Conservation (phyloP, 495 filamentous ascomycete genomes). For the Trichocladium uniseriatum region DNA sequence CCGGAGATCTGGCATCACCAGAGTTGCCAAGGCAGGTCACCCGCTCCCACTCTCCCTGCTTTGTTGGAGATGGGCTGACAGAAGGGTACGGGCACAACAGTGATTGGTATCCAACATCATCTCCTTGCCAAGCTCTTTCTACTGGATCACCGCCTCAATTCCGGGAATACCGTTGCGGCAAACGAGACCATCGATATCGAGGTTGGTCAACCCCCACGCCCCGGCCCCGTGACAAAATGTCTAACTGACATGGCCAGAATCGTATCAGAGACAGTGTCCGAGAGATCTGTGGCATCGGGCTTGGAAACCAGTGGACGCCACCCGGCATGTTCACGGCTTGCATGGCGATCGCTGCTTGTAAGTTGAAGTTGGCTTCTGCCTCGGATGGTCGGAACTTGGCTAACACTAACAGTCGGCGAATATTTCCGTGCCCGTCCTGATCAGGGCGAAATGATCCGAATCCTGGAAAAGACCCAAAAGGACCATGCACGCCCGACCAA, state of each 20-base stretch:
- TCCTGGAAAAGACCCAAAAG: constrained; percentile 7
- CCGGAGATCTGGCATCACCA: constrained; percentile 40
- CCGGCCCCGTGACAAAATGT: no score
- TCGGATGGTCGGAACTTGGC: not conserved
- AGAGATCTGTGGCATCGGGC: constrained; percentile 43
- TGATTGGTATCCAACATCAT: constrained; percentile 47
- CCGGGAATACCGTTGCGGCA: not conserved
- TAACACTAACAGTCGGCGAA: constrained; percentile 35
- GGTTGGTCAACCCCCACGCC: not conserved
- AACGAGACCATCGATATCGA: not conserved
- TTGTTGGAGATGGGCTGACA: not conserved
- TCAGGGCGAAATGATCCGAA: constrained; percentile 20
- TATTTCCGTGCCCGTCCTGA: constrained; percentile 34
- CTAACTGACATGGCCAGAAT: constrained; percentile 17
- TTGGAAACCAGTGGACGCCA: constrained; percentile 42
- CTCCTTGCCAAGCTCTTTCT: constrained; percentile 43
- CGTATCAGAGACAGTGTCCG: constrained; percentile 36
- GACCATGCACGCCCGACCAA: constrained; percentile 11
- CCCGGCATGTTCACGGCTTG: constrained; percentile 47
- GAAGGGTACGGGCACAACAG: constrained; percentile 12
- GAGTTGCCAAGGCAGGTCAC: constrained; percentile 39
- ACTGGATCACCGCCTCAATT: not conserved
- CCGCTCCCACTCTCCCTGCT: not conserved
- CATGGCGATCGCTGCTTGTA: constrained; percentile 45
- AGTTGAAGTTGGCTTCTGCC: constrained; percentile 15